phyloP scores from a whole-genome alignment of 2,329 filamentous ascomycete genomes.

The Aspergillus pseudoterreus region DNA sequence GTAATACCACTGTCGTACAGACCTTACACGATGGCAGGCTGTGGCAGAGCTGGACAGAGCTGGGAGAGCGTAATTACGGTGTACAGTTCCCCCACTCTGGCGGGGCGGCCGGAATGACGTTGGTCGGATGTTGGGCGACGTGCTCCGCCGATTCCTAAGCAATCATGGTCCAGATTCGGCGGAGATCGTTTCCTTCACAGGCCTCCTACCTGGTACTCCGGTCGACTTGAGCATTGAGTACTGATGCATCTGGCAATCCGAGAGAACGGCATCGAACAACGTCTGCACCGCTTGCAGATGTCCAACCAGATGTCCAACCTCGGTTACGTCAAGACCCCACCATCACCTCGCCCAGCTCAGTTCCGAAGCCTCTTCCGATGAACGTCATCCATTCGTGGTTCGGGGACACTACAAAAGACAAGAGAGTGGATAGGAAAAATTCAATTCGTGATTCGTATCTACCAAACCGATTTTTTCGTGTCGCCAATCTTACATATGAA shows the following conservation, averaged over 20 bases:
- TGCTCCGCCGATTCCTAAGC: constrained; percentile 17
- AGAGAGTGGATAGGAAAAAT: neutral
- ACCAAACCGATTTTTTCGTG: constrained; percentile 17
- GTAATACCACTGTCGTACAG: neutral
- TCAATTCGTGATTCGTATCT: constrained; percentile 23
- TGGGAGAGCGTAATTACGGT: neutral
- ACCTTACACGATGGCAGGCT: too few species aligned
- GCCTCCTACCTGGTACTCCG: too few species aligned
- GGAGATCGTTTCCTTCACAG: neutral
- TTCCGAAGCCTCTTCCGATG: neutral
- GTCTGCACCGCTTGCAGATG: too few species aligned
- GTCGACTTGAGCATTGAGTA: too few species aligned
- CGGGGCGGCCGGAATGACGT: constrained; percentile 23
- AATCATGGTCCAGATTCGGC: constrained; percentile 8
- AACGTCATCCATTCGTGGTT: neutral
- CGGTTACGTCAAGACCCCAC: neutral
- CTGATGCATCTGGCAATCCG: too few species aligned
- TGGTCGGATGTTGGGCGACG: neutral
- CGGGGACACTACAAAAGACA: constrained; percentile 5
- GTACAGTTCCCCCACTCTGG: constrained; percentile 13
- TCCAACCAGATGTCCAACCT: too few species aligned
- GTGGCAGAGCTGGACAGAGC: neutral
- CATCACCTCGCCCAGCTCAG: too few species aligned
- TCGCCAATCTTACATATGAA: constrained; percentile 22
- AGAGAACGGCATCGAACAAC: too few species aligned